Evolutionary conservation across 129 eudicot genomes (phyloP).

Genomic region (Sambucus nigra): DNA sequence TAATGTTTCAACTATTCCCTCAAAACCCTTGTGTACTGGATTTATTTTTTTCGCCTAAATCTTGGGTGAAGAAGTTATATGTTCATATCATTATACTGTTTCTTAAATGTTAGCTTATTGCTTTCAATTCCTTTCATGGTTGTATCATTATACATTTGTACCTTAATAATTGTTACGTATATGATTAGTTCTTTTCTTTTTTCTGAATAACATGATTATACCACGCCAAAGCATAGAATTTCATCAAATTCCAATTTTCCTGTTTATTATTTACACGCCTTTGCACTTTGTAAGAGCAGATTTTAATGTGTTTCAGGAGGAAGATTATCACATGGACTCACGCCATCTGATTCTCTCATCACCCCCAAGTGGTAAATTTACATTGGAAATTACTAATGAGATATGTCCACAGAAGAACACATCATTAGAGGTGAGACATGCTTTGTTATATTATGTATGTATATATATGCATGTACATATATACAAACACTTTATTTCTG

Average conservation of each 20-base stretch:
- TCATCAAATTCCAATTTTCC: too few relatives aligned
- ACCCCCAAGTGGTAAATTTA: slow-evolving; percentile 70
- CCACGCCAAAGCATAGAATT: too few relatives aligned
- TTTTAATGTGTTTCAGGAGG: slow-evolving; percentile 57
- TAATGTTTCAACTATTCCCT: neutral
- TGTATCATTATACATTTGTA: neutral
- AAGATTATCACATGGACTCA: slow-evolving; percentile 41
- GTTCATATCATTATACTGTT: neutral
- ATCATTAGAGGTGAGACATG: slow-evolving; percentile 58
- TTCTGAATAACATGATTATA: too few relatives aligned
- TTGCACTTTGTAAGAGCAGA: neutral
- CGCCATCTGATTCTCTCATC: slow-evolving; percentile 59
- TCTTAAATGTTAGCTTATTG: neutral
- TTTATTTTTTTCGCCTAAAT: too few relatives aligned
- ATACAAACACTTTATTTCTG: neutral
- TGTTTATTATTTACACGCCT: neutral
- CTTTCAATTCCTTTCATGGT: neutral
- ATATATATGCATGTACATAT: neutral
- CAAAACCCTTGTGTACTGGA: neutral
- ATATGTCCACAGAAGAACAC: slow-evolving; percentile 76
- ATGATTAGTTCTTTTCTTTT: neutral
- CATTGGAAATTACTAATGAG: slow-evolving; percentile 67
- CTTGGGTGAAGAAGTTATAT: too few relatives aligned
- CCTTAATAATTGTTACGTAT: neutral
- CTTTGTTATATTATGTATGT: neutral